Evolutionary conservation across 2,329 filamentous ascomycete species (phyloP).

Genomic region (Thielaviopsis punctulata): DNA sequence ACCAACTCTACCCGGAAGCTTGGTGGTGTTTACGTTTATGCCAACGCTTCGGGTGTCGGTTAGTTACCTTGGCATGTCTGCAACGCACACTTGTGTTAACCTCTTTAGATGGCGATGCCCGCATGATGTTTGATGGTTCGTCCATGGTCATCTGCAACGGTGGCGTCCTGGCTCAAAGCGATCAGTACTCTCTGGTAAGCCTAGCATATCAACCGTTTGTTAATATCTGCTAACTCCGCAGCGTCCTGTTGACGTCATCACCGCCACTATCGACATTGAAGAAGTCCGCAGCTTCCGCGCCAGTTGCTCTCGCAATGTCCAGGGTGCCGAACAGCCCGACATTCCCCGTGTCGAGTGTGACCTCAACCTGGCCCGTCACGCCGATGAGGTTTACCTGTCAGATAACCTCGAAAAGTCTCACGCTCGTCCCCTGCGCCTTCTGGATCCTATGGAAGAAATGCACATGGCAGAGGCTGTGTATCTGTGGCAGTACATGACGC

Average conservation of each 20-base stretch:
- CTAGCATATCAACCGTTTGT: slow-evolving; percentile 19
- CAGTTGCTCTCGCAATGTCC: slow-evolving; percentile 37
- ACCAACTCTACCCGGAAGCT: slow-evolving; percentile 45
- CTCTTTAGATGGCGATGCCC: slow-evolving; percentile 16
- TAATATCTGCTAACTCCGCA: not conserved
- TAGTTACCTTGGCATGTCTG: not conserved
- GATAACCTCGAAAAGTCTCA: slow-evolving; percentile 16
- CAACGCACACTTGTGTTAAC: not conserved
- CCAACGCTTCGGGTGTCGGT: slow-evolving; percentile 19
- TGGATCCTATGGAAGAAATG: slow-evolving; percentile 20
- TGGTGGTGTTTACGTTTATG: slow-evolving; percentile 37
- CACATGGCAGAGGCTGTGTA: slow-evolving; percentile 17
- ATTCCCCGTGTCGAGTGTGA: slow-evolving; percentile 18
- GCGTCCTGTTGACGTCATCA: slow-evolving; percentile 46
- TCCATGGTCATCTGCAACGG: slow-evolving; percentile 33
- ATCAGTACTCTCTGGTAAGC: slow-evolving; percentile 40
- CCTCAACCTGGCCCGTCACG: slow-evolving; percentile 15
- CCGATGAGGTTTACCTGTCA: slow-evolving; percentile 18
- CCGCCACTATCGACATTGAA: slow-evolving; percentile 52
- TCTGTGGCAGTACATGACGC: slow-evolving; percentile 39
- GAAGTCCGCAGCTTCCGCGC: slow-evolving; percentile 47
- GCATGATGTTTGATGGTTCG: slow-evolving; percentile 23
- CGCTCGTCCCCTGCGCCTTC: slow-evolving; percentile 13
- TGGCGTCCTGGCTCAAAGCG: slow-evolving; percentile 42
- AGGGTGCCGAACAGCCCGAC: slow-evolving; percentile 30